Percentiles rank a stretch among this genome's conserved stretches.
Evolutionary conservation across 768 basidiomycete species (phyloP).

Genomic region (Coprinellus micaceus): DNA sequence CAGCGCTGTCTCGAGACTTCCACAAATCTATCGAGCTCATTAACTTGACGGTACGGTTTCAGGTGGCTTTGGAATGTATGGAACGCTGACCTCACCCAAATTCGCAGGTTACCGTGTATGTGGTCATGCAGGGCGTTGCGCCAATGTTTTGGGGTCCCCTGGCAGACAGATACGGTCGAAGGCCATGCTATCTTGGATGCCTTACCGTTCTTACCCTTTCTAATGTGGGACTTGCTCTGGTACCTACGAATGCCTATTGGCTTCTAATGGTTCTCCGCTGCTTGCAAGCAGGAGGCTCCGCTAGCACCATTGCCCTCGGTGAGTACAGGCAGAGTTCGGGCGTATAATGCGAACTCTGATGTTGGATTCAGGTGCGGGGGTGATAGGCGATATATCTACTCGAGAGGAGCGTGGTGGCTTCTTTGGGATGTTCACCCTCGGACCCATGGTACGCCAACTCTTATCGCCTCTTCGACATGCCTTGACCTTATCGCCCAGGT

Average conservation of each 20-base stretch:
- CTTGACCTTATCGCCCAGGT: slow-evolving; percentile 34
- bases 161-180: slow-evolving; percentile 62
- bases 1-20: slow-evolving; percentile 59
- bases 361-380: slow-evolving; percentile 55
- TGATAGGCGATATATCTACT: slow-evolving; percentile 73
- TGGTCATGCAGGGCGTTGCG: slow-evolving; percentile 62
- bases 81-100: not conserved
- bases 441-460: slow-evolving; percentile 52
- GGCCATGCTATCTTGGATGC: slow-evolving; percentile 61
- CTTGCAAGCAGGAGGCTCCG: slow-evolving; percentile 74
- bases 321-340: slow-evolving; percentile 5
- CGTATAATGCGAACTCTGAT: not conserved
- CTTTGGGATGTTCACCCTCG: slow-evolving; percentile 62
- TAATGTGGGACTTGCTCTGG: slow-evolving; percentile 57
- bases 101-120: slow-evolving; percentile 60
- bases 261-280: slow-evolving; percentile 76
- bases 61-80: not conserved
- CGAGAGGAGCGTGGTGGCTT: slow-evolving; percentile 73
- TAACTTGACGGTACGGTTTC: slow-evolving; percentile 61
- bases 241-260: slow-evolving; percentile 64
- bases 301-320: slow-evolving; percentile 76
- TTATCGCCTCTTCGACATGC: too few relatives aligned
- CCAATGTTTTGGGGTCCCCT: slow-evolving; percentile 71
- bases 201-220: slow-evolving; percentile 59
- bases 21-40: slow-evolving; percentile 66